Percentiles rank a stretch among this genome's conserved stretches.
phyloP scores from a whole-genome alignment of 768 basidiomycete species.

The Pleurotus tuber-regium region DNA sequence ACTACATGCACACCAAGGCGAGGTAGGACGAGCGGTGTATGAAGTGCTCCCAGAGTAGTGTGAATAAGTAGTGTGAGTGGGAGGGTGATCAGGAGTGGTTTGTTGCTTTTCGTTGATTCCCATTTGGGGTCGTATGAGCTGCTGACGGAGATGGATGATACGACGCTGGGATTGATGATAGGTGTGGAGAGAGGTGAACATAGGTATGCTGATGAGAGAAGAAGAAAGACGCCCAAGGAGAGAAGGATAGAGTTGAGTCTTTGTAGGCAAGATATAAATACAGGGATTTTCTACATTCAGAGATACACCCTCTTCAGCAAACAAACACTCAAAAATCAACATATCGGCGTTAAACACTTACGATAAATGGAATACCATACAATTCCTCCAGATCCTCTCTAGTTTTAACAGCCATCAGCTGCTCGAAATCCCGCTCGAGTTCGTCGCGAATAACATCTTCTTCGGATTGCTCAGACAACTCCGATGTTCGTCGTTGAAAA shows the following conservation, averaged over 20 bases:
- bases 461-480: background rate
- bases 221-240: constrained; percentile 62
- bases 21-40: constrained; percentile 66
- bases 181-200: constrained; percentile 37
- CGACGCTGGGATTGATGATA: constrained; percentile 15
- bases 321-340: constrained; percentile 3
- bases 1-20: constrained; percentile 74
- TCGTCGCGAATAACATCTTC: constrained; percentile 29
- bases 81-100: constrained; percentile 36
- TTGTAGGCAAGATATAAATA: constrained; percentile 76
- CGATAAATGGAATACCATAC: constrained; percentile 78
- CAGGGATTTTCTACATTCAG: constrained; percentile 51
- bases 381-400: constrained; percentile 78
- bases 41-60: constrained; percentile 55
- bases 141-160: constrained; percentile 9
- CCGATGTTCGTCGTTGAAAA: background rate
- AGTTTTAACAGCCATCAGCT: constrained; percentile 57
- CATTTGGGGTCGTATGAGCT: constrained; percentile 2
- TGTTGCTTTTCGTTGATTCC: constrained; percentile 26
- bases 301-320: constrained; percentile 13
- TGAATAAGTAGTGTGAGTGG: constrained; percentile 47
- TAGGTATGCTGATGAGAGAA: constrained; percentile 62
- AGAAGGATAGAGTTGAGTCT: constrained; percentile 72
- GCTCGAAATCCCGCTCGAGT: constrained; percentile 66
- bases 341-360: constrained; percentile 34